A percentile compares a stretch with the other conserved stretches of the same genome.
Evolutionary conservation across 2,329 filamentous ascomycete species (phyloP).

Genomic region (Colletotrichum cordylinicola): DNA sequence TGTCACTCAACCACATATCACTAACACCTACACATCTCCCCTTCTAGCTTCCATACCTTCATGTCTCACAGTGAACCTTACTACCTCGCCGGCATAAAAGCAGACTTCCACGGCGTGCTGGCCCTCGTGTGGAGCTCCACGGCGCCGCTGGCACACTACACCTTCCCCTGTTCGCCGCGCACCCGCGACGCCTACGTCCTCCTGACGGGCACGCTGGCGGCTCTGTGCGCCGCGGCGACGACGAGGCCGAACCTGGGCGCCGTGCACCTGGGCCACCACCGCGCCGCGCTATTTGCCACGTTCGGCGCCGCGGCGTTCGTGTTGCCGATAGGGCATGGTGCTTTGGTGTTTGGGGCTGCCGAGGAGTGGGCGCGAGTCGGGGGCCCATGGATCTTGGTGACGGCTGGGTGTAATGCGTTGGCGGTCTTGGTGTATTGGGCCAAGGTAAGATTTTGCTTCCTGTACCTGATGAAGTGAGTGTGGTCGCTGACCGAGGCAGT

Average conservation of each 20-base stretch:
- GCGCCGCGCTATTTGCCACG: conserved; percentile 6
- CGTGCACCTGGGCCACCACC: conserved; percentile 18
- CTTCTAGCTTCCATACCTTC: conserved; percentile 58
- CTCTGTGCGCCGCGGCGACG: conserved; percentile 34
- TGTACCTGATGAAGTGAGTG: neutral
- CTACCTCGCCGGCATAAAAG: conserved; percentile 57
- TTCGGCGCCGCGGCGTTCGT: conserved; percentile 14
- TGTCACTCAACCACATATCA: neutral
- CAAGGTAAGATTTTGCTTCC: neutral
- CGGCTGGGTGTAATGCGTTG: conserved; percentile 7
- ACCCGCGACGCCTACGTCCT: conserved; percentile 41
- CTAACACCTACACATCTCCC: rapidly evolving
- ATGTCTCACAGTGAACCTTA: conserved; percentile 58
- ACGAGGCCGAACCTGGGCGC: conserved; percentile 4
- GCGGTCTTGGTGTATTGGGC: conserved; percentile 12
- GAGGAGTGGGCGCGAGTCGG: conserved; percentile 7
- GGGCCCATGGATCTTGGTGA: neutral
- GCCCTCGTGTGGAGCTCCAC: conserved; percentile 67
- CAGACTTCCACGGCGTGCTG: conserved; percentile 68
- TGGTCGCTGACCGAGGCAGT: conserved; percentile 26
- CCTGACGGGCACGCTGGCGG: conserved; percentile 39
- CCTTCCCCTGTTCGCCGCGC: conserved; percentile 42
- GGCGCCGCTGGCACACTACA: conserved; percentile 63
- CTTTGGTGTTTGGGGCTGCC: neutral
- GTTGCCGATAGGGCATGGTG: conserved; percentile 9